Evolutionary conservation across 1,284 basidiomycete species (phyloP), one percentile per base, ranked within the genome.

Genomic region (Malassezia globosa): DNA sequence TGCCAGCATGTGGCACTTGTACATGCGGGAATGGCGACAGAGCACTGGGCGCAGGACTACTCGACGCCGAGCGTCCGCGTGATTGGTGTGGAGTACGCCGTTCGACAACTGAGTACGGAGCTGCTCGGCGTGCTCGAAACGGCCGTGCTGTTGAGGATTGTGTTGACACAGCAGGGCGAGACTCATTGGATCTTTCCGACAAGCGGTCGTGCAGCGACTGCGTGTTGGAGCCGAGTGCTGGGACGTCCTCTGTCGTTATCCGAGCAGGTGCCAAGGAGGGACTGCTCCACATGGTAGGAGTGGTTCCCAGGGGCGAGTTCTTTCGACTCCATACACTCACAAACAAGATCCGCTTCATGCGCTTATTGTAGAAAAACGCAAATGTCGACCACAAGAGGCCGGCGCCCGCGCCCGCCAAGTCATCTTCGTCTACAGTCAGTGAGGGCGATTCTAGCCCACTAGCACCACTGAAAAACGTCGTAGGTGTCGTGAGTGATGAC

Each of bases 321-420:
- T 84, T 83, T 31, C 84, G 79, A n/a, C 87, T 86, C 87, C 88
- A 95, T 6, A 88, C 82, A 0, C 87, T 86, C 52, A 95, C 80
- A 73, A 94, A 96, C 42, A 97, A 73, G 62, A 97, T 82, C 18
- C 92, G 81, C 76, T 94, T 96, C 58, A 75, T 73, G 64, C 87
- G 92, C 69, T 83, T 80, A 76, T 90, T 94, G 70, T 90, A 78
- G 77, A 97, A 94, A 76, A 97, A 95, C 81, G 88, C 94, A 72
- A 95, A 88, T 13, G 87, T 89, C 27, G 86, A 88, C 92, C 90
- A 96, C 5, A 96, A 77, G 50, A 96, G 76, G 4, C 87, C 84
- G n/a, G 63, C 63, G 39, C 87, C 87, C 13, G 67, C 65, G 59
- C 73, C 56, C 72, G 76, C 54, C 72, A 74, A n/a, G 74, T 69